Evolutionary conservation across 202 grass and related monocot species (phyloP).

Genomic region (Panicum hallii): DNA sequence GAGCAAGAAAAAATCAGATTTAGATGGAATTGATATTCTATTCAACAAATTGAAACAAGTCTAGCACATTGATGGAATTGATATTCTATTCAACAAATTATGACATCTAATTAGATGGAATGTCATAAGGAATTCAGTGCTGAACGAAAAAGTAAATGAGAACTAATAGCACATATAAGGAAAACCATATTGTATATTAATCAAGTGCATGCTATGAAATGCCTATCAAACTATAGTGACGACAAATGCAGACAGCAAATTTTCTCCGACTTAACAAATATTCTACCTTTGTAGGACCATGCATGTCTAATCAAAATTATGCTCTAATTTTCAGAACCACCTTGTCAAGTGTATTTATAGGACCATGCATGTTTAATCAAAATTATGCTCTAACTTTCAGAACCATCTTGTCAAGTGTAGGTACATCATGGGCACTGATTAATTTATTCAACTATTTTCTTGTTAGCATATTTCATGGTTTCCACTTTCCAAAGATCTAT

Average conservation of each 20-base stretch:
- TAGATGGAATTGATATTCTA: constrained; percentile 38
- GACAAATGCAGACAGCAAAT: constrained; percentile 20
- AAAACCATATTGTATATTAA: constrained; percentile 31
- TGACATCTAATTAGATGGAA: constrained; percentile 31
- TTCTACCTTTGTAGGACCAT: not conserved
- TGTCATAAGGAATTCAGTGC: constrained; percentile 24
- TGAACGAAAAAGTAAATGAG: constrained; percentile 4
- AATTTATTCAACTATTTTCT: constrained; percentile 11
- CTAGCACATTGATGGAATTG: not conserved
- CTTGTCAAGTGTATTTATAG: too few species aligned
- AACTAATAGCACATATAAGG: not conserved
- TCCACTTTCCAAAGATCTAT: constrained; percentile 18
- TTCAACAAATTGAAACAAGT: not conserved
- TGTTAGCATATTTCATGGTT: not conserved
- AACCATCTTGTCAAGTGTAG: constrained; percentile 27
- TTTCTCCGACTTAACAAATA: not conserved
- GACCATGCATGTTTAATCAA: not conserved
- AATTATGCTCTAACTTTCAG: constrained; percentile 9
- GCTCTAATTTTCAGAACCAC: too few species aligned
- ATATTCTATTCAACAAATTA: constrained; percentile 37
- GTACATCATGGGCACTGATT: constrained; percentile 7
- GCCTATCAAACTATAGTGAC: constrained; percentile 8
- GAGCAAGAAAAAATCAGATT: not conserved
- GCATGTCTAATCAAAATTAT: not conserved
- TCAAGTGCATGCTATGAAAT: constrained; percentile 7